Conservation (phyloP, 2,329 filamentous ascomycete genomes). For the Pseudogymnoascus sp. region DNA sequence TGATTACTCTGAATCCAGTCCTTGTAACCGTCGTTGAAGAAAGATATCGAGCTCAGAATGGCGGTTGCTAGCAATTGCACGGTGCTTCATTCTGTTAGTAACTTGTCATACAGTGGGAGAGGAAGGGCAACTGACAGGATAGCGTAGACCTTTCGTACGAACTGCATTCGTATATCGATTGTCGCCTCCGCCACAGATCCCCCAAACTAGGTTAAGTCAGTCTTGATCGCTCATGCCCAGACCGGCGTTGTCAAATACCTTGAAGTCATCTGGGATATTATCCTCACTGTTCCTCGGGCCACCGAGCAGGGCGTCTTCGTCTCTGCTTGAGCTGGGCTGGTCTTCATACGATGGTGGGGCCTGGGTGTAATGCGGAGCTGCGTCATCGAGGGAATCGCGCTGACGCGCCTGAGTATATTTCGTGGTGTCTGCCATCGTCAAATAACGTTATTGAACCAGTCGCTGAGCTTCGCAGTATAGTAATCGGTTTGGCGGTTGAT, state of each 20-base stretch:
- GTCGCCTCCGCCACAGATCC: constrained; percentile 89
- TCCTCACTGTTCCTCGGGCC: constrained; percentile 74
- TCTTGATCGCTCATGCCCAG: not conserved
- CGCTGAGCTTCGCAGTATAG: not conserved
- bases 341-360: constrained; percentile 75
- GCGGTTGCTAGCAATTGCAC: constrained; percentile 83
- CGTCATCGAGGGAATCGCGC: constrained; percentile 75
- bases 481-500: not conserved
- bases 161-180: constrained; percentile 92
- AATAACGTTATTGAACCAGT: not conserved
- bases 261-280: constrained; percentile 95
- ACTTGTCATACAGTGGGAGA: not conserved
- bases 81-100: constrained; percentile 41
- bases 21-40: constrained; percentile 73
- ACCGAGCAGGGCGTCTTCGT: constrained; percentile 48
- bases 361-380: constrained; percentile 51
- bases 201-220: constrained; percentile 56
- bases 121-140: constrained; percentile 55
- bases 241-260: constrained; percentile 41
- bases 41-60: constrained; percentile 71
- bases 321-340: constrained; percentile 44
- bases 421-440: constrained; percentile 59
- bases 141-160: constrained; percentile 93
- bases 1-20: constrained; percentile 77
- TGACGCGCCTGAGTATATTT: constrained; percentile 80